These are phyloP conservation scores for Xylaria sp. DNA, from an alignment of 2,329 filamentous ascomycete species.

Conservation along the genomic window DNA sequence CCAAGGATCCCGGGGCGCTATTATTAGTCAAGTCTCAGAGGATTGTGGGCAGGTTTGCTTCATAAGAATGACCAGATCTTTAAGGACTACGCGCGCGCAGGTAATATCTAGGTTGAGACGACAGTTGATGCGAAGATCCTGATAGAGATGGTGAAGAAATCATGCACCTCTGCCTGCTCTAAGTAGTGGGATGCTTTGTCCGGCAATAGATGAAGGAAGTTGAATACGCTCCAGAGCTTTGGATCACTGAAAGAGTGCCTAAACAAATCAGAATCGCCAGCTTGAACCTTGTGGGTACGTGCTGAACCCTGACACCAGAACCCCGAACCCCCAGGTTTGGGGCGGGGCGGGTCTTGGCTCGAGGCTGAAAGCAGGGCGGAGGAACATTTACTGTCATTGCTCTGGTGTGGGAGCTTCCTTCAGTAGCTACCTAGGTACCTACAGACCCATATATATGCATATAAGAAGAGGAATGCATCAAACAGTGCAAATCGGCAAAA, in stretches of 20 bases:
- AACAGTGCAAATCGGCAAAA: slow-evolving; percentile 18
- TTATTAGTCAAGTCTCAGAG: slow-evolving; percentile 1
- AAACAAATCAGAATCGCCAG: too few relatives aligned
- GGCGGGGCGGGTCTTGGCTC: slow-evolving; percentile 1
- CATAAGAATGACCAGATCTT: neutral
- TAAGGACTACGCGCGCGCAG: neutral
- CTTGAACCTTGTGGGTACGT: neutral
- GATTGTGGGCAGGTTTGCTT: neutral
- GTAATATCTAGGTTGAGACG: neutral
- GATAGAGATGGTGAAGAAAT: neutral
- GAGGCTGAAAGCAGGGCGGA: slow-evolving; percentile 27
- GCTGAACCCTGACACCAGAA: neutral
- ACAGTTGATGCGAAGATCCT: slow-evolving; percentile 8
- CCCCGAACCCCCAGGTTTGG: slow-evolving; percentile 20
- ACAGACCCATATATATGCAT: neutral
- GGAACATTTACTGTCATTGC: too few relatives aligned
- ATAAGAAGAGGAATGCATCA: neutral
- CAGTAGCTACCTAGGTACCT: neutral
- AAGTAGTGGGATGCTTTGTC: too few relatives aligned
- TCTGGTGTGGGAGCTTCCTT: too few relatives aligned
- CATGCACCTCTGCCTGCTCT: too few relatives aligned
- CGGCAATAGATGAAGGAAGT: too few relatives aligned
- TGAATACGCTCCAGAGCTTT: slow-evolving; percentile 17
- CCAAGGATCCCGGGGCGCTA: slow-evolving; percentile 9
- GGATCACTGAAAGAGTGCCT: slow-evolving; percentile 7